These are phyloP conservation scores for Erythrophleum ivorense DNA, from an alignment of 331 rosid genomes.

Conservation along the genomic window DNA sequence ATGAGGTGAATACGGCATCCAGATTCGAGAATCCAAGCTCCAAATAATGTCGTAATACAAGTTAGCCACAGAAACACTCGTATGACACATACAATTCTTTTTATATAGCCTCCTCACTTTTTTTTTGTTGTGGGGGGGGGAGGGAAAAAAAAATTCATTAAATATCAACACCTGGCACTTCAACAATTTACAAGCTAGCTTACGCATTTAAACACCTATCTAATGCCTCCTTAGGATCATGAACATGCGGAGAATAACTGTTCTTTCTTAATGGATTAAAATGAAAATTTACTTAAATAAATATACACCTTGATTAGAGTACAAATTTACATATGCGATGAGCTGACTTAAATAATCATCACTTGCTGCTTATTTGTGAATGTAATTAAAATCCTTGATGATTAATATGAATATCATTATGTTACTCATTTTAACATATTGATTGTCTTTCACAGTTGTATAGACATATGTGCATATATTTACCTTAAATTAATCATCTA, in stretches of 20 bases:
- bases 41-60: not conserved
- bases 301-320: not conserved
- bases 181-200: slow-evolving; percentile 5
- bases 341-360: not conserved
- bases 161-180: not conserved
- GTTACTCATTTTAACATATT: slow-evolving; percentile 2
- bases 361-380: not conserved
- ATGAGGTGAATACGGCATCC: slow-evolving; percentile 6
- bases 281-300: not conserved
- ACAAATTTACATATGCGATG: not conserved
- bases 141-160: not conserved
- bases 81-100: not conserved
- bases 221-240: not conserved
- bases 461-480: not conserved
- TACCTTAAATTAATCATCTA: not conserved
- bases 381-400: not conserved
- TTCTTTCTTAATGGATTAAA: not conserved
- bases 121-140: no score
- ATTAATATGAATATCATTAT: not conserved
- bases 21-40: not conserved
- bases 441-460: not conserved
- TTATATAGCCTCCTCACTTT: not conserved
- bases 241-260: not conserved
- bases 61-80: not conserved
- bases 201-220: not conserved